phyloP scores from a whole-genome alignment of 2,329 filamentous ascomycete species.

The Conoideocrella luteorostrata region DNA sequence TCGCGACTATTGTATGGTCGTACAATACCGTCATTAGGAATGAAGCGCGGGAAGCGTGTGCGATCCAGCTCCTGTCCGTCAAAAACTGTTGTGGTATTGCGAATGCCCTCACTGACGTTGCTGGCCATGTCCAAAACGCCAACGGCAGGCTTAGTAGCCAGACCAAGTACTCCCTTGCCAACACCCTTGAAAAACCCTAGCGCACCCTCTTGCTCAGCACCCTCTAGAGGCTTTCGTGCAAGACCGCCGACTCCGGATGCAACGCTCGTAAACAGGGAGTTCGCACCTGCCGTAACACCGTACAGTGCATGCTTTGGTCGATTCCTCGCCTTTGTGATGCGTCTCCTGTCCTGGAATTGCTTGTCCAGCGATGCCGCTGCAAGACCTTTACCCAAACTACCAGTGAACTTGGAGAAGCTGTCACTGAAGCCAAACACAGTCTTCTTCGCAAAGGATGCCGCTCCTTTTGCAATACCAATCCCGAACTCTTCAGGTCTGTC shows the following conservation, averaged over 20 bases:
- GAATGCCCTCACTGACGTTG: constrained; percentile 93
- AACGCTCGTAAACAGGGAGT: constrained; percentile 86
- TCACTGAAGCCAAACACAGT: constrained; percentile 96
- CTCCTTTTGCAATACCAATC: constrained; percentile 90
- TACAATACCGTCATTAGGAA: constrained; percentile 87
- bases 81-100: constrained; percentile 97
- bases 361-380: constrained; percentile 95
- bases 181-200: constrained; percentile 96
- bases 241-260: constrained; percentile 91
- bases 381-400: constrained; percentile 92
- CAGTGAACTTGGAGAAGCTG: constrained; percentile 96
- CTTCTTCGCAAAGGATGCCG: constrained; percentile 96
- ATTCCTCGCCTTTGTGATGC: constrained; percentile 89
- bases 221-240: constrained; percentile 88
- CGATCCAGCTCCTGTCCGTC: constrained; percentile 91
- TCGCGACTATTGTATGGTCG: constrained; percentile 92
- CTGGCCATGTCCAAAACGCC: constrained; percentile 95
- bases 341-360: constrained; percentile 92
- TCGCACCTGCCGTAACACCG: constrained; percentile 90
- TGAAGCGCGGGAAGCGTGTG: constrained; percentile 86
- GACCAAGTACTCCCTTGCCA: constrained; percentile 85
- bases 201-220: constrained; percentile 90
- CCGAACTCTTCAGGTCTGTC: constrained; percentile 94
- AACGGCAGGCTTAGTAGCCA: constrained; percentile 96
- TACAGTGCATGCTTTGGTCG: constrained; percentile 95